Evolutionary conservation across 176 grass and related monocot genomes (phyloP), one percentile per base, ranked within the genome.

Genomic region (Ampelocalamus luodianensis): DNA sequence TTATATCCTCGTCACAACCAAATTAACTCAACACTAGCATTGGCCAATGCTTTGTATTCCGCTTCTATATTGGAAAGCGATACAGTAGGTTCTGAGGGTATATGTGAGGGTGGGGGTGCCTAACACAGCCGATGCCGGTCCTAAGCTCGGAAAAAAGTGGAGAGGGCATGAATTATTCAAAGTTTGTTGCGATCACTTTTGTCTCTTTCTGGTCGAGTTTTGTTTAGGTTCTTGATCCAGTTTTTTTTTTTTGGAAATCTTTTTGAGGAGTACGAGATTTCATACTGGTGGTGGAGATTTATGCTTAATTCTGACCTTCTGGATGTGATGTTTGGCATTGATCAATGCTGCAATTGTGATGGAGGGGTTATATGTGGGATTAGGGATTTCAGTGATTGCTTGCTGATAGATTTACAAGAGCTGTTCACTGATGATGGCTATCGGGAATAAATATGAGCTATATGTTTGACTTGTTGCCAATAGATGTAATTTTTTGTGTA

Each of bases 181-280:
- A n/a, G n/a, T n/a, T n/a, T n/a, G n/a, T n/a, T n/a, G 55, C 24
- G 65, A 83, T 85, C 90, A 9, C 67, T 53, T 50, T 10, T 34
- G 32, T 77, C 32, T 39, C 37, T 45, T 7, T 16, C 17, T 14
- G 49, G 39, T 69, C 77, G 24, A 83, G 76, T 84, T 84, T 74
- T 67, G 68, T 75, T 85, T 80, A 75, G 36, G 62, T 71, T 64
- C 54, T 91, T 83, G 61, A 91, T 91, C 81, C 63, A 70, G 34
- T n/a, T n/a, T n/a, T n/a, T n/a, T n/a, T 36, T 32, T 45, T 63
- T 61, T 69, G 34, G 80, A 82, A 87, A 91, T 80, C 68, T 80
- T 91, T 72, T 34, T 66, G 63, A 88, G 32, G 76, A 83, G 76
- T 68, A 67, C 75, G 85, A 81, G 85, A 84, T 91, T 91, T 75